Conservation (phyloP, 805 yeast species). For the Isabelozyma gotoi region DNA sequence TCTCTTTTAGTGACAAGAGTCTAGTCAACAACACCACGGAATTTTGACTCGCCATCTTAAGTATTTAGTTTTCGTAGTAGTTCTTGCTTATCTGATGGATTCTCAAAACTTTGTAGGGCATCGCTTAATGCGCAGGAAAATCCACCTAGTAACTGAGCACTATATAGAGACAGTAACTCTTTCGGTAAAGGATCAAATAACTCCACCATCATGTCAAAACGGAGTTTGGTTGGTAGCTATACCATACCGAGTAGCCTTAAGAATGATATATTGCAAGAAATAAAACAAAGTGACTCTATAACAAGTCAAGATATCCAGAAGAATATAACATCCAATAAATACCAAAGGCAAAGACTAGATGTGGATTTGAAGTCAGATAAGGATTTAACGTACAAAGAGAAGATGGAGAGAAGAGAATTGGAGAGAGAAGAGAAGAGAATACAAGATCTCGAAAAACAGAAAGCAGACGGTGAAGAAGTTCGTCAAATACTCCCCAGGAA, state of each 20-base stretch:
- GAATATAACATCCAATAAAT: slow-evolving; percentile 20
- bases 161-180: too few relatives aligned
- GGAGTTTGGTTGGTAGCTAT: slow-evolving; percentile 27
- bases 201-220: slow-evolving; percentile 9
- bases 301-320: slow-evolving; percentile 14
- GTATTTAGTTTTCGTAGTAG: neutral
- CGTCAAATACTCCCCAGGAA: slow-evolving; percentile 13
- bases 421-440: slow-evolving; percentile 34
- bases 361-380: slow-evolving; percentile 22
- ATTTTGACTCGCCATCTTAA: slow-evolving; percentile 31
- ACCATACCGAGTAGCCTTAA: slow-evolving; percentile 29
- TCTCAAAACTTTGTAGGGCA: too few relatives aligned
- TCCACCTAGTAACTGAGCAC: too few relatives aligned
- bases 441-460: slow-evolving; percentile 17
- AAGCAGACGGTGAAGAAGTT: slow-evolving; percentile 8
- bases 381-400: slow-evolving; percentile 39
- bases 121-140: neutral
- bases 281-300: slow-evolving; percentile 14
- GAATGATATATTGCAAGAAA: slow-evolving; percentile 22
- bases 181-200: too few relatives aligned
- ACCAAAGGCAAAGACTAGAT: slow-evolving; percentile 27
- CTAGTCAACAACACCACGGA: slow-evolving; percentile 60
- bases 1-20: slow-evolving; percentile 67
- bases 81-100: neutral
- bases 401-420: slow-evolving; percentile 39